These are phyloP conservation scores for Ogataea zsoltii DNA, from an alignment of 805 yeast species.

Conservation along the genomic window DNA sequence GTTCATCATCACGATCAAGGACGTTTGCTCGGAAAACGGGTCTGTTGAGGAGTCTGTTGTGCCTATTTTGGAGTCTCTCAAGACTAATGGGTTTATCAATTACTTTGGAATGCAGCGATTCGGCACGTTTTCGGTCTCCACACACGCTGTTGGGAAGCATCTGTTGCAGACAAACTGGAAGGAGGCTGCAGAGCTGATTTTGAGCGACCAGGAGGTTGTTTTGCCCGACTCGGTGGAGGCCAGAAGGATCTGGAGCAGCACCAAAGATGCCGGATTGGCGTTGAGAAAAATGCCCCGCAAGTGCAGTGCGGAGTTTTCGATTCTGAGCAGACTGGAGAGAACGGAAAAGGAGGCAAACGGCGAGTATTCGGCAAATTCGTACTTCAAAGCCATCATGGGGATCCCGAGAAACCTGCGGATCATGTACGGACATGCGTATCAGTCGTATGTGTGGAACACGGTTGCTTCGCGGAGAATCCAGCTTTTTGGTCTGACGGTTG, in stretches of 20 bases:
- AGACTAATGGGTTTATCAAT: constrained; percentile 78
- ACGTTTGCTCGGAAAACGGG: constrained; percentile 49
- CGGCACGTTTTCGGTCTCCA: constrained; percentile 92
- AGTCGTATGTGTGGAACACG: constrained; percentile 91
- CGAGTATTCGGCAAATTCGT: constrained; percentile 52
- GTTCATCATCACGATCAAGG: constrained; percentile 80
- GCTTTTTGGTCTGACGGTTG: constrained; percentile 65
- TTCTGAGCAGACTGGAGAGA: constrained; percentile 60
- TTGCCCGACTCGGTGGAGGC: constrained; percentile 83
- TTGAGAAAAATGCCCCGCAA: constrained; percentile 80
- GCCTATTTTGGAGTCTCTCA: constrained; percentile 57
- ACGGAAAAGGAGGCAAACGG: constrained; percentile 49
- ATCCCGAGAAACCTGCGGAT: constrained; percentile 90
- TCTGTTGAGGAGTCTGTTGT: constrained; percentile 48
- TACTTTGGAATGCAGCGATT: constrained; percentile 98
- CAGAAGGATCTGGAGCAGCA: constrained; percentile 76
- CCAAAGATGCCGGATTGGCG: constrained; percentile 64
- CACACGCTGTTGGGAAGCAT: constrained; percentile 80
- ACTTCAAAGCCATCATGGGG: constrained; percentile 78
- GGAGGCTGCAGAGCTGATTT: constrained; percentile 71
- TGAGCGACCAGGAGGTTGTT: constrained; percentile 84
- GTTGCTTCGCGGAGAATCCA: constrained; percentile 78
- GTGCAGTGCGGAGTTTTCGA: constrained; percentile 80
- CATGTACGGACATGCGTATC: constrained; percentile 98
- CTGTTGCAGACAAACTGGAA: constrained; percentile 76